Evolutionary conservation across 768 basidiomycete species (phyloP), one percentile per base, ranked within the genome.

Genomic region (Phanerochaete carnosa): DNA sequence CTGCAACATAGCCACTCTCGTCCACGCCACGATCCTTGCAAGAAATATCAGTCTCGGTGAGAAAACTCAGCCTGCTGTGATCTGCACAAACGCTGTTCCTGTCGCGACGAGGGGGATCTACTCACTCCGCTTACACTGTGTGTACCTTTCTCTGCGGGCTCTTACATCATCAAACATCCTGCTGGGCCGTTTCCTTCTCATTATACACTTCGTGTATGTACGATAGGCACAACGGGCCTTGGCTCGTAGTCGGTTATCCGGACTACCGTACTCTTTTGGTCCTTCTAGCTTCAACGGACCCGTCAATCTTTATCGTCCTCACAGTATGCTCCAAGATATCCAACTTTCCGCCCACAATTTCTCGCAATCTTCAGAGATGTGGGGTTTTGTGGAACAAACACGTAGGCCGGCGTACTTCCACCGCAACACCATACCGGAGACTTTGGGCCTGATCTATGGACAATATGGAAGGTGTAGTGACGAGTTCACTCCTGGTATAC

Each of bases 341-440:
- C 13, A 79, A 80, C 19, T 80, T 83, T 1, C 81, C 86, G 12
- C 77, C 88, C 13, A 79, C 81, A 2, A 86, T 87, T 68, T 83
- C n/a, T 88, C 73, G 72, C 88, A 55, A 82, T 88, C 64, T 87
- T 88, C 72, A 80, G 80, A 80, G 3, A 75, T 86, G 57, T 88
- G 86, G 86, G 85, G 87, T 65, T 83, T 88, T 58, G 80, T 85
- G 1, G 71, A 66, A 28, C 68, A 76, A 53, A 86, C 87, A 0
- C 87, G 85, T 77, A 74, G 85, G 12, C 85, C 85, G 26, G 84
- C 86, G 5, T 89, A 84, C 68, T 86, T 85, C 67, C 86, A 88
- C 70, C 77, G 86, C 12, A 89, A 89, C 67, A 76, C 79, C 26
- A 74, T 83, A 0, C 82, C 80, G 0, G 87, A 88, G 70, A 83